phyloP scores from a whole-genome alignment of 1,284 basidiomycete species.

The Ganoderma sp. region DNA sequence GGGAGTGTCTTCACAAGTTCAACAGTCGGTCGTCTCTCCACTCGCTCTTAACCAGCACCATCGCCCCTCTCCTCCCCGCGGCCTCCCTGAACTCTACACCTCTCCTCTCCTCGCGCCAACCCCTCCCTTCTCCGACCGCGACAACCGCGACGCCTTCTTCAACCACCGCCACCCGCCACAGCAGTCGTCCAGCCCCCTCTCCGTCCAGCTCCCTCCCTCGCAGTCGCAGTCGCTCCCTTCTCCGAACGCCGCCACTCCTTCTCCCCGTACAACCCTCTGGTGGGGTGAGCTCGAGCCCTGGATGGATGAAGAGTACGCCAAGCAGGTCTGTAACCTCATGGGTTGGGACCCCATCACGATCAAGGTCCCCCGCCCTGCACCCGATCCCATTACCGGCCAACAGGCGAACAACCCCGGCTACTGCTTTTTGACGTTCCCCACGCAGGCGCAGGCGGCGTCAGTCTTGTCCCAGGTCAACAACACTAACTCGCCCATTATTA shows the following conservation, averaged over 20 bases:
- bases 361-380: slow-evolving; percentile 70
- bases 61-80: slow-evolving; percentile 39
- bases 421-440: slow-evolving; percentile 85
- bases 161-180: slow-evolving; percentile 35
- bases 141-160: slow-evolving; percentile 38
- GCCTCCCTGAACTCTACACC: slow-evolving; percentile 38
- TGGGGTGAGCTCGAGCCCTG: slow-evolving; percentile 86
- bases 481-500: slow-evolving; percentile 54
- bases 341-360: slow-evolving; percentile 76
- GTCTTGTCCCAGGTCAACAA: slow-evolving; percentile 74
- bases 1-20: slow-evolving; percentile 37
- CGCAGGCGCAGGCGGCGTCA: slow-evolving; percentile 69
- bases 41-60: slow-evolving; percentile 40
- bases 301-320: slow-evolving; percentile 92
- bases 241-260: slow-evolving; percentile 33
- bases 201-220: slow-evolving; percentile 33
- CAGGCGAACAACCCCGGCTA: slow-evolving; percentile 83
- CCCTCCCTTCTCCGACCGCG: slow-evolving; percentile 37
- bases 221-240: slow-evolving; percentile 38
- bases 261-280: slow-evolving; percentile 58
- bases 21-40: slow-evolving; percentile 33
- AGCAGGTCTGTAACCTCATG: slow-evolving; percentile 81
- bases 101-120: slow-evolving; percentile 34
- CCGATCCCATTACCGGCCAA: slow-evolving; percentile 63
- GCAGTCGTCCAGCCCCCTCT: slow-evolving; percentile 35